phyloP scores from a whole-genome alignment of 345 rosid species.

The Lenwebbia sp. region DNA sequence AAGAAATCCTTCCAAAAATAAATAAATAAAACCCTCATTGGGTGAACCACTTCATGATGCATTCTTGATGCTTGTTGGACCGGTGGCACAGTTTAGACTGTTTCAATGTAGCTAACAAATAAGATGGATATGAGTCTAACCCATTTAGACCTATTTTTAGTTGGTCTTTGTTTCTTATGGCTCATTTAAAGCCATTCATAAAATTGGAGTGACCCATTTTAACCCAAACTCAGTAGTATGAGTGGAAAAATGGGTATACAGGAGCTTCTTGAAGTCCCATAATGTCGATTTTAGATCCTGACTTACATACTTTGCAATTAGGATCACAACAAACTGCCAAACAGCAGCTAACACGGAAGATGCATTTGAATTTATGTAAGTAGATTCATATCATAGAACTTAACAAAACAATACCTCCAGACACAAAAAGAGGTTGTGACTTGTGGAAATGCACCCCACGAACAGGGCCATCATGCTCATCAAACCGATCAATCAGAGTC shows the following conservation, averaged over 20 bases:
- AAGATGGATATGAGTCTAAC: not conserved
- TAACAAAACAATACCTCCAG: constrained; percentile 48
- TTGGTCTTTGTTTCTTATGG: not conserved
- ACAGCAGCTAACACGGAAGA: not conserved
- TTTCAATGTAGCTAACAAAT: not conserved
- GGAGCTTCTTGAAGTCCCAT: not conserved
- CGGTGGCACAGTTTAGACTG: not conserved
- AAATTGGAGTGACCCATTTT: not conserved
- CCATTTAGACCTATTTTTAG: not conserved
- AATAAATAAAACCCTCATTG: too few relatives aligned
- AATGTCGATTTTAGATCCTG: not conserved
- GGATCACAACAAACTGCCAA: not conserved
- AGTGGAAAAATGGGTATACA: not conserved
- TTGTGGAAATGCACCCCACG: constrained; percentile 95
- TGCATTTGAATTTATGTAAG: not conserved
- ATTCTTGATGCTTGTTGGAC: not conserved
- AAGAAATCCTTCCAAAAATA: not conserved
- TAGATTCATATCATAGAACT: not conserved
- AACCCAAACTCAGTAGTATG: not conserved
- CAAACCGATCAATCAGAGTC: constrained; percentile 83
- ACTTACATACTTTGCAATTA: not conserved
- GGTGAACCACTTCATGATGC: not conserved
- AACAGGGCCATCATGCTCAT: constrained; percentile 98
- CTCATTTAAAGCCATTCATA: not conserved
- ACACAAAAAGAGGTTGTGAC: constrained; percentile 90